Base-by-base conservation (phyloP, 148 eudicot genomes). In the Talinum fruticosum region DNA sequence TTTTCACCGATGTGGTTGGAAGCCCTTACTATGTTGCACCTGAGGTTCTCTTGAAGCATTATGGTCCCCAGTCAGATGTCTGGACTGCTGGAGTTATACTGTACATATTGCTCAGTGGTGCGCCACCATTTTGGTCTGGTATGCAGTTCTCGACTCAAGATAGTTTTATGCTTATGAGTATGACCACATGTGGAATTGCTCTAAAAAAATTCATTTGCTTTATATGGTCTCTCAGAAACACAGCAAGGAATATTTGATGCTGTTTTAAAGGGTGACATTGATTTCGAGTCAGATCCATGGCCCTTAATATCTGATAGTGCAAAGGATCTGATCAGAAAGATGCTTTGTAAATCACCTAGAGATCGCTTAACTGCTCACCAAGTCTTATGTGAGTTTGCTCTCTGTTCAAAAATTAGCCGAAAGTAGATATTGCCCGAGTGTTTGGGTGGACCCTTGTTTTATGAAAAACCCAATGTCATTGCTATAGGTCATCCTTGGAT, bases 101-200 rank as follows among this genome's bases (percentile, higher is more conserved):
- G 51, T 96, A 96, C 75, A 93, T 96, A 86, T 82, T 96, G 83
- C 93, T 96, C 74, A 96, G 99, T 78, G 99, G 99, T 75, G 97
- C 91, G 18, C 99, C 99, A 15, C 99, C 99, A 44, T 96, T 96
- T 86, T 96, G 99, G 99, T 97, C 99, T 69, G 99, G 99, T 96
- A 87, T 82, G 78, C 76, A 37, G 34, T 30, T 66, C 78, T 0
- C 44, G 32, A 24, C 2, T 73, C 71, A n/a, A 32, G 32, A 66
- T n/a, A 23, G 19, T 72, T 34, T 69, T 5, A 41, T 72, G 44
- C 16, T 6, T 23, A 14, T 41, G 41, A 4, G 16, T 34, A 30
- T 66, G 45, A 33, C 32, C 33, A 19, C 34, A 41, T 28, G 8
- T 18, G 47, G 14, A 45, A 18, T 62, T 41, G 26, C 66, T 51